phyloP scores from a whole-genome alignment of 2,329 filamentous ascomycete genomes.

The Coleophoma cylindrospora region DNA sequence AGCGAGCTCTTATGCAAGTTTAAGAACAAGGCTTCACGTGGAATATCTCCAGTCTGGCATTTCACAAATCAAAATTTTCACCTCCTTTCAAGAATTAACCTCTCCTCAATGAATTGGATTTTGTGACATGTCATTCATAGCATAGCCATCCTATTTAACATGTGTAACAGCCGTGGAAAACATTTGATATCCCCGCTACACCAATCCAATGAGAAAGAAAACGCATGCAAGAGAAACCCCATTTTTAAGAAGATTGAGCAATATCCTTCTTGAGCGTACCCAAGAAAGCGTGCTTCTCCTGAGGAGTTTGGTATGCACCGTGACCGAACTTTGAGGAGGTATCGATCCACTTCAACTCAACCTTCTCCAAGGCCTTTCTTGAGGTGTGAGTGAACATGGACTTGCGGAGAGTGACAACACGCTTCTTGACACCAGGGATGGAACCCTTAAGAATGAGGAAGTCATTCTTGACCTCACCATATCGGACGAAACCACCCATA shows the following conservation, averaged over 20 bases:
- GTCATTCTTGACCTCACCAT: constrained; percentile 99
- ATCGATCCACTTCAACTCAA: constrained; percentile 99
- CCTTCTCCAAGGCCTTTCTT: constrained; percentile 95
- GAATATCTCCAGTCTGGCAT: background rate
- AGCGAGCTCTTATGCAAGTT: background rate
- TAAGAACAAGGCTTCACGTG: background rate
- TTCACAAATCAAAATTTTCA: background rate
- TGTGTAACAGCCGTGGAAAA: constrained; percentile 16
- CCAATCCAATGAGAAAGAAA: constrained; percentile 24
- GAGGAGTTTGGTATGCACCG: constrained; percentile 97
- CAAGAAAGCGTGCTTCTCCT: constrained; percentile 97
- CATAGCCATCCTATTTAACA: background rate
- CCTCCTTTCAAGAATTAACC: background rate
- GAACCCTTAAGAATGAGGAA: constrained; percentile 97
- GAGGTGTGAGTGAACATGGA: constrained; percentile 98
- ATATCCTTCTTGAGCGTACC: constrained; percentile 99
- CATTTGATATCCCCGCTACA: constrained; percentile 20
- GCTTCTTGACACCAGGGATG: constrained; percentile 98
- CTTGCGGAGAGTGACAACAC: constrained; percentile 97
- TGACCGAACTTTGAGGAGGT: constrained; percentile 99
- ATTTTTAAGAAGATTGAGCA: constrained; percentile 45
- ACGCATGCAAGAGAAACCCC: constrained; percentile 18
- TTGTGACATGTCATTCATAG: constrained; percentile 1
- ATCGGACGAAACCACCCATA: constrained; percentile 98
- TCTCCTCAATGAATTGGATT: background rate